A percentile compares a stretch with the other conserved stretches of the same genome.
Conservation (phyloP, 495 filamentous ascomycete species). For the Xylaria longipes region DNA sequence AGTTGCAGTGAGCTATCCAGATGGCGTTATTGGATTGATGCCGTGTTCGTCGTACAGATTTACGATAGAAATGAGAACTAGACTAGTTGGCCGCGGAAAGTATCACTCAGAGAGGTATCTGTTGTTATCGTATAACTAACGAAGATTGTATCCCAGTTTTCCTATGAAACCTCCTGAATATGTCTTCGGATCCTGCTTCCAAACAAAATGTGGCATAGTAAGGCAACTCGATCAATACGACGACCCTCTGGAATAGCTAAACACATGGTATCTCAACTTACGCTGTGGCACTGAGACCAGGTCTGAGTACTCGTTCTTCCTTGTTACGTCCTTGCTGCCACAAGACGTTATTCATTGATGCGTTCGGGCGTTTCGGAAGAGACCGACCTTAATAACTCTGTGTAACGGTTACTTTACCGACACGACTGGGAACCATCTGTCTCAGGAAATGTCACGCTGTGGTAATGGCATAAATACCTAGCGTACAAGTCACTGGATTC, state of each 20-base stretch:
- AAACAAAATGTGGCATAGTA: neutral
- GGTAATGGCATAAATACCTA: neutral
- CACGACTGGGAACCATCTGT: neutral
- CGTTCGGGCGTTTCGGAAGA: neutral
- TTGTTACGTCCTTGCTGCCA: neutral
- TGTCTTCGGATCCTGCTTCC: neutral
- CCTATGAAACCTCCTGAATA: neutral
- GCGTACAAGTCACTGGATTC: neutral
- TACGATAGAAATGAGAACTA: neutral
- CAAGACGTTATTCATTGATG: neutral
- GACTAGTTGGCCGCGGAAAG: neutral
- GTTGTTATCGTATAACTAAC: neutral
- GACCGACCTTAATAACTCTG: neutral
- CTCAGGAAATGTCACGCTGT: too few relatives aligned
- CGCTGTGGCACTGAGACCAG: neutral
- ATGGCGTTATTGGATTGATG: neutral
- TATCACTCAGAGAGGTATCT: neutral
- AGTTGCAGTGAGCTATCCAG: neutral
- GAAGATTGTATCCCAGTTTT: too few relatives aligned
- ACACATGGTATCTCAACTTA: neutral
- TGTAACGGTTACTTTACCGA: neutral
- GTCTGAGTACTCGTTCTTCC: neutral
- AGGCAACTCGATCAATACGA: neutral
- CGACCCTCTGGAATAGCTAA: neutral
- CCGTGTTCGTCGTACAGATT: constrained; percentile 3